Evolutionary conservation across 208 protist species (phyloP), one percentile per base, ranked within the genome.

Genomic region (Trypanosoma vivax): DNA sequence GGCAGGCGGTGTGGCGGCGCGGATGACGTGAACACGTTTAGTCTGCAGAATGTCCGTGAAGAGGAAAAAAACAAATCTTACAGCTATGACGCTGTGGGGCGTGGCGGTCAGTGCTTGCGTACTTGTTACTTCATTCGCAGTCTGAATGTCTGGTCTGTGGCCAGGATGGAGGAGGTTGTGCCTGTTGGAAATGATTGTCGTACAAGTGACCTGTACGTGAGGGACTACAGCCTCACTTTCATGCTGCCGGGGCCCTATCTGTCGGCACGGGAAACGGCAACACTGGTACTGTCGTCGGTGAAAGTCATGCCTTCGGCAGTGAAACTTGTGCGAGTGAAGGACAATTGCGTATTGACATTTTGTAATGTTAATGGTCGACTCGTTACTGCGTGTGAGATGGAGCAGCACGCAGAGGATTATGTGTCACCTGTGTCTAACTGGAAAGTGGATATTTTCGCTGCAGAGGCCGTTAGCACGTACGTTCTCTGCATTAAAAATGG

Each of bases 61-160:
- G 57, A 85, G 7, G 52, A 33, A 31, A 54, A 72, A 0, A 70
- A 66, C 14, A 65, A 47, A 18, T 34, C 24, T 9, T 91, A 90
- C 53, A 24, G 34, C 19, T 92, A 88, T 65, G 67, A 65, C 42
- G 50, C 88, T 16, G 65, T 95, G 25, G 83, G 83, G 11, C 19
- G 38, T 0, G 76, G 70, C 1, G 68, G 70, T 16, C 55, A 76
- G 29, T 95, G 88, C 61, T 46, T 88, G 18, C 54, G 56, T 30
- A 50, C 90, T 35, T 95, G 88, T 57, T 92, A 95, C 68, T 68
- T 56, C 14, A 51, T 85, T 10, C 7, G 49, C 11, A 59, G 64
- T 24, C 68, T 47, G 13, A 47, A 40, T 16, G 38, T 37, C 24
- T 95, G 81, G 80, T 60, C 83, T 4, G 60, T 86, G 3, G 68